Evolutionary conservation across 108 stramenopile species (phyloP).

Genomic region (Discostella stelligeroides): DNA sequence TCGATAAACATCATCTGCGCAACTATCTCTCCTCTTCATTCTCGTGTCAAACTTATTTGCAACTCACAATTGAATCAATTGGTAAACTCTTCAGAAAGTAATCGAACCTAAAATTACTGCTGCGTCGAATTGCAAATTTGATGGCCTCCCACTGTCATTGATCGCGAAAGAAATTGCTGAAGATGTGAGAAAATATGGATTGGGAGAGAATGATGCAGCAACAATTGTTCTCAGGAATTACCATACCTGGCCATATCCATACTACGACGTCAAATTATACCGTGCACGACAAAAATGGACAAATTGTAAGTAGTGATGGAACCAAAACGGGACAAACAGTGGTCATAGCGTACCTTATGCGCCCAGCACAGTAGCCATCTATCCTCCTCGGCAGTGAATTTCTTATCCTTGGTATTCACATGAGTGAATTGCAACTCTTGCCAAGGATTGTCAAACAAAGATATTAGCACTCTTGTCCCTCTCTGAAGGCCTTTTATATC

Average conservation of each 20-base stretch:
- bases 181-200: not conserved
- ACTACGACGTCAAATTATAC: constrained; percentile 36
- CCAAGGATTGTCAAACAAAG: constrained; percentile 90
- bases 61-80: constrained; percentile 32
- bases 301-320: not conserved
- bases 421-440: constrained; percentile 81
- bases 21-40: too few species aligned
- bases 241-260: constrained; percentile 67
- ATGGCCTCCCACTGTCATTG: constrained; percentile 78
- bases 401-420: constrained; percentile 56
- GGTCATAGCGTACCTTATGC: constrained; percentile 62
- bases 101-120: constrained; percentile 84
- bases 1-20: not conserved
- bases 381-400: constrained; percentile 49
- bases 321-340: not conserved
- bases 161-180: not conserved
- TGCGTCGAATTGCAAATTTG: constrained; percentile 85
- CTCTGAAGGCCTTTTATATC: constrained; percentile 74
- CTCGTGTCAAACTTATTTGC: too few species aligned
- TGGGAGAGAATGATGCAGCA: not conserved
- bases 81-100: constrained; percentile 68
- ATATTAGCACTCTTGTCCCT: constrained; percentile 67
- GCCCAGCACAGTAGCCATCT: constrained; percentile 61
- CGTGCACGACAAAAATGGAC: not conserved
- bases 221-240: not conserved